phyloP scores from a whole-genome alignment of 257 asterid species.

The Plectranthus barbatus region DNA sequence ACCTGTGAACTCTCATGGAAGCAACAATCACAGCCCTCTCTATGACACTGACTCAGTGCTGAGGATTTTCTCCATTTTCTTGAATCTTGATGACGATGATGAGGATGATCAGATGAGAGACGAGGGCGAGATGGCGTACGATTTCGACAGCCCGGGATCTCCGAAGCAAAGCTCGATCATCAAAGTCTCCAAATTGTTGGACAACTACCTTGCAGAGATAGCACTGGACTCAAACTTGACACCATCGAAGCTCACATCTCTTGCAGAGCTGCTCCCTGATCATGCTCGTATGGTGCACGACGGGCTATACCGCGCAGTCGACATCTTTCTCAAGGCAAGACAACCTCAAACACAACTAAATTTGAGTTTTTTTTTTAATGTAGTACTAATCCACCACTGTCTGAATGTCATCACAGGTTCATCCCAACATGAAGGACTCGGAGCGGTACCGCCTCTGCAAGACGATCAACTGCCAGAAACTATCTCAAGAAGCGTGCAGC shows the following conservation, averaged over 20 bases:
- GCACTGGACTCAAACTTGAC: slow-evolving; percentile 68
- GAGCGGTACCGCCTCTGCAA: slow-evolving; percentile 87
- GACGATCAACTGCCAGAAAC: slow-evolving; percentile 75
- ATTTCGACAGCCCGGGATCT: slow-evolving; percentile 80
- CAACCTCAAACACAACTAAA: too few relatives aligned
- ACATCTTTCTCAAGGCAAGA: slow-evolving; percentile 90
- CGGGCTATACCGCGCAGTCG: slow-evolving; percentile 80
- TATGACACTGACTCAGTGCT: slow-evolving; percentile 65
- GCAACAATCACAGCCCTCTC: slow-evolving; percentile 47
- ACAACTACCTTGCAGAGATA: slow-evolving; percentile 74
- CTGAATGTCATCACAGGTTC: too few relatives aligned
- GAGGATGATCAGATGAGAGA: slow-evolving; percentile 52
- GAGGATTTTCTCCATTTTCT: slow-evolving; percentile 75
- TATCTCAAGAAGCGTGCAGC: slow-evolving; percentile 96
- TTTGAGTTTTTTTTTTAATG: too few relatives aligned
- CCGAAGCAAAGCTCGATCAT: slow-evolving; percentile 87
- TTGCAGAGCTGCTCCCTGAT: slow-evolving; percentile 77
- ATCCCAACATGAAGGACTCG: slow-evolving; percentile 81
- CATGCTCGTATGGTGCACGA: slow-evolving; percentile 78
- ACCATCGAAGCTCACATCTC: slow-evolving; percentile 57
- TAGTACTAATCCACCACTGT: too few relatives aligned
- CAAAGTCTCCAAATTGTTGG: slow-evolving; percentile 76
- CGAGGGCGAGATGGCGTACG: slow-evolving; percentile 65
- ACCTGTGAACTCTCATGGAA: slow-evolving; percentile 47
- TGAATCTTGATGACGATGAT: slow-evolving; percentile 81